Evolutionary conservation across 176 grass and related monocot species (phyloP).

Genomic region (Rhynchospora breviuscula): DNA sequence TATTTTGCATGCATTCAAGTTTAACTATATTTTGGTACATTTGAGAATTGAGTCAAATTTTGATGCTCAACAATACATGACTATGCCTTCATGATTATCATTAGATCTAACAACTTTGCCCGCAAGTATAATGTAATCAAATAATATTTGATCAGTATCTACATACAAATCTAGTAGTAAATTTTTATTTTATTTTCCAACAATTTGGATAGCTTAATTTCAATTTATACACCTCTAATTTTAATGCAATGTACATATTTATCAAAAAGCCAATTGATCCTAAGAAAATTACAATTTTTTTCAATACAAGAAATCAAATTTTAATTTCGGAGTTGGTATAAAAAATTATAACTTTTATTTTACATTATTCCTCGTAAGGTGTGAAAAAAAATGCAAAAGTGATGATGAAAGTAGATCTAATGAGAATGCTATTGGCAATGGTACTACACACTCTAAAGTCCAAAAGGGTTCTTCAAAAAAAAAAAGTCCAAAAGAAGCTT

Average conservation of each 20-base stretch:
- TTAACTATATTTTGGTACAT: not conserved
- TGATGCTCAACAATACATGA: not conserved
- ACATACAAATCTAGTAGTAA: not conserved
- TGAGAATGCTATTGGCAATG: not conserved
- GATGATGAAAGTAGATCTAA: slow-evolving; percentile 7
- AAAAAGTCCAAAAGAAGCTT: slow-evolving; percentile 17
- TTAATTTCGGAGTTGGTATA: not conserved
- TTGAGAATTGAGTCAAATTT: not conserved
- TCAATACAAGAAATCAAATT: not conserved
- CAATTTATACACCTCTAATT: not conserved
- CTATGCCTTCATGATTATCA: not conserved
- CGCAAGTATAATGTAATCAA: not conserved
- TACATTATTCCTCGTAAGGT: not conserved
- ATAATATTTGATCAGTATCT: not conserved
- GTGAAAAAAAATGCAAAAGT: not conserved
- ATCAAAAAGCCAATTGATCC: no score
- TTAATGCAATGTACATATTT: no score
- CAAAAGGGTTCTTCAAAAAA: no score
- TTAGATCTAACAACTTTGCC: not conserved
- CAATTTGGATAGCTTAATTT: not conserved
- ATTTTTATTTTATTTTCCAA: not conserved
- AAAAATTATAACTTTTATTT: no score
- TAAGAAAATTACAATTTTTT: not conserved
- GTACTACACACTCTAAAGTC: not conserved
- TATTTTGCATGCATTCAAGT: no score